Evolutionary conservation across 31 red algal species (phyloP).

Genomic region (Endocladia muricata): DNA sequence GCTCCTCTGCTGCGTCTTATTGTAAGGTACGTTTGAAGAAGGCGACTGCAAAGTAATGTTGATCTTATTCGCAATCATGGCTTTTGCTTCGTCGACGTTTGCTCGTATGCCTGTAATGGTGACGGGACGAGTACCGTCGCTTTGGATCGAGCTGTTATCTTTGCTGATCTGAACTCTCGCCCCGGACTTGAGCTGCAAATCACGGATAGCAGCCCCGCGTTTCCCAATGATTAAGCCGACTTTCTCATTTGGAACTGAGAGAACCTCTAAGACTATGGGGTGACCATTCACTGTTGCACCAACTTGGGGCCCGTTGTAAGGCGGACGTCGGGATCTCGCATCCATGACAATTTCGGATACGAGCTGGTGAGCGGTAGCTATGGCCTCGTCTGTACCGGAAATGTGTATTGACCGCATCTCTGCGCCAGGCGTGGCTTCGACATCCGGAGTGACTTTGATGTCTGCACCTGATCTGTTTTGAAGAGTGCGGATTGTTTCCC

Average conservation of each 20-base stretch:
- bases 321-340: slow-evolving; percentile 51
- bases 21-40: slow-evolving; percentile 5
- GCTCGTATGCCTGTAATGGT: slow-evolving; percentile 76
- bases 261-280: slow-evolving; percentile 42
- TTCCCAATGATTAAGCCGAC: slow-evolving; percentile 91
- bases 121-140: slow-evolving; percentile 68
- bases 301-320: not conserved
- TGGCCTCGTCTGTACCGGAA: slow-evolving; percentile 68
- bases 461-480: slow-evolving; percentile 84
- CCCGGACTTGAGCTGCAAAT: slow-evolving; percentile 81
- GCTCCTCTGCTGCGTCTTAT: slow-evolving; percentile 4
- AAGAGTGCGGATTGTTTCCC: slow-evolving; percentile 83
- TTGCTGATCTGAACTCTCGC: slow-evolving; percentile 83
- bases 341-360: slow-evolving; percentile 84
- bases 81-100: slow-evolving; percentile 80
- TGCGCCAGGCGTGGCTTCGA: slow-evolving; percentile 51
- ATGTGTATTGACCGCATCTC: slow-evolving; percentile 72
- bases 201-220: slow-evolving; percentile 81
- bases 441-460: slow-evolving; percentile 91
- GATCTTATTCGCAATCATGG: slow-evolving; percentile 76
- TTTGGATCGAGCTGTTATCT: slow-evolving; percentile 55
- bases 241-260: slow-evolving; percentile 89
- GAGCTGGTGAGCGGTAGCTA: slow-evolving; percentile 73
- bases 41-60: slow-evolving; percentile 22
- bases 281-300: slow-evolving; percentile 26